These are phyloP conservation scores for Phialocephala subalpina DNA, from an alignment of 2,329 filamentous ascomycete genomes.

Conservation along the genomic window DNA sequence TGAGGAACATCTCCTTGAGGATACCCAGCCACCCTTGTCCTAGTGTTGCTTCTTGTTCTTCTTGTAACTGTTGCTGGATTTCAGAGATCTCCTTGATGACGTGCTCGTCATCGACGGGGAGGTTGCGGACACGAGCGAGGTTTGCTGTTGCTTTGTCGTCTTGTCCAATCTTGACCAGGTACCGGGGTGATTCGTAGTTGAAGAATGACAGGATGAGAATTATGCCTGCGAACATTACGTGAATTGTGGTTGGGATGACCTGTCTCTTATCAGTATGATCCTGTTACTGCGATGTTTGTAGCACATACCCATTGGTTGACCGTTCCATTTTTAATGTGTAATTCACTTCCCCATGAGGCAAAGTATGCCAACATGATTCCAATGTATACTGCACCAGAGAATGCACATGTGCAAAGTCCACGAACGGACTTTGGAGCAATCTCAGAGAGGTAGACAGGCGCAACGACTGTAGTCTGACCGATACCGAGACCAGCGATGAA, in stretches of 20 bases:
- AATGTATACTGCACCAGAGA: conserved; percentile 76
- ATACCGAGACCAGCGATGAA: conserved; percentile 71
- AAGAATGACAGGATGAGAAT: conserved; percentile 76
- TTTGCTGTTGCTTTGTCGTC: conserved; percentile 62
- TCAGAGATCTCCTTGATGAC: conserved; percentile 66
- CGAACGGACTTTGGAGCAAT: conserved; percentile 73
- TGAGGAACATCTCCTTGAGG: conserved; percentile 72
- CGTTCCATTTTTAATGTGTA: conserved; percentile 57
- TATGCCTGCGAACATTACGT: conserved; percentile 79
- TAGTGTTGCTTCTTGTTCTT: conserved; percentile 75
- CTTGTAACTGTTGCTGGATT: conserved; percentile 71
- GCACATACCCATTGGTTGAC: conserved; percentile 56
- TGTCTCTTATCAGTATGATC: conserved; percentile 46
- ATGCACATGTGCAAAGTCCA: conserved; percentile 77
- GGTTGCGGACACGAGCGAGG: conserved; percentile 65
- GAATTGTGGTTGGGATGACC: conserved; percentile 76
- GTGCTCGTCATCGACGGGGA: conserved; percentile 66
- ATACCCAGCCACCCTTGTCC: conserved; percentile 70
- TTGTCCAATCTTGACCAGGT: conserved; percentile 68
- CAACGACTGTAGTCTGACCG: conserved; percentile 72
- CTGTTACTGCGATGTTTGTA: not conserved
- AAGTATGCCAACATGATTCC: conserved; percentile 85
- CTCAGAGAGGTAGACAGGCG: conserved; percentile 77
- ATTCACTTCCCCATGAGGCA: conserved; percentile 67
- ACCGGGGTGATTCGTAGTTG: conserved; percentile 75